Percentiles rank a stretch among this genome's conserved stretches.
Conservation (phyloP, 139 green algal genomes). For the Prasinococcaceae sp. region DNA sequence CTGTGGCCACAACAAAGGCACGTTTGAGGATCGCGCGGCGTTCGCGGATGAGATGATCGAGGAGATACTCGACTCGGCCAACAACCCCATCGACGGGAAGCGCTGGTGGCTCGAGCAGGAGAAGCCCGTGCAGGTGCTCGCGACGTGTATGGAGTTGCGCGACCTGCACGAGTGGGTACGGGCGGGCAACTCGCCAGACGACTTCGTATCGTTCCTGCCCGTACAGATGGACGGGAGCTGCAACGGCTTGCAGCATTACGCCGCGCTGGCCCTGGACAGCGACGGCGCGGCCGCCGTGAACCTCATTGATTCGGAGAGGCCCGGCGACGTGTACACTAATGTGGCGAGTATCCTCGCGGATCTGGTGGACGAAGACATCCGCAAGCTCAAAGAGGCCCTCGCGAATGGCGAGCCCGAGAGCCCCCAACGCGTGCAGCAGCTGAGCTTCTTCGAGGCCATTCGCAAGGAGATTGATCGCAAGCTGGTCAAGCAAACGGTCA, state of each 20-base stretch:
- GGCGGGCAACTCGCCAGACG: no score
- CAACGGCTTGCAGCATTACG: slow-evolving; percentile 98
- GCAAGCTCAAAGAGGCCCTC: no score
- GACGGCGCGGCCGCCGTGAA: slow-evolving; percentile 68
- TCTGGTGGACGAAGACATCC: slow-evolving; percentile 11
- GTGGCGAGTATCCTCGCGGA: slow-evolving; percentile 42
- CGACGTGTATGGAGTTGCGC: slow-evolving; percentile 69
- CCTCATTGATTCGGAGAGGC: slow-evolving; percentile 41
- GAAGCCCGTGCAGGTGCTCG: slow-evolving; percentile 72
- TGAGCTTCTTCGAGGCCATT: no score
- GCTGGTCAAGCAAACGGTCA: slow-evolving; percentile 98
- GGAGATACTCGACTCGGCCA: slow-evolving; percentile 41
- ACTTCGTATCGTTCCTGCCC: slow-evolving; percentile 52
- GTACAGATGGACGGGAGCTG: slow-evolving; percentile 88
- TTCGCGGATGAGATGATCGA: slow-evolving; percentile 35
- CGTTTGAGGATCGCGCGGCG: slow-evolving; percentile 41
- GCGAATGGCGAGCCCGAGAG: no score
- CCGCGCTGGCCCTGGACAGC: slow-evolving; percentile 69
- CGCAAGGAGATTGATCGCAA: slow-evolving; percentile 89
- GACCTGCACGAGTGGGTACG: no score
- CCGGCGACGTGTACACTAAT: slow-evolving; percentile 69
- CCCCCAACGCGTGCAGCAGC: no score
- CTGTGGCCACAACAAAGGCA: slow-evolving; percentile 73
- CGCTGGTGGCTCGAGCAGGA: slow-evolving; percentile 68
- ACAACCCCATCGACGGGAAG: slow-evolving; percentile 27